phyloP scores from a whole-genome alignment of 345 rosid species.

The Camelina hispida region DNA sequence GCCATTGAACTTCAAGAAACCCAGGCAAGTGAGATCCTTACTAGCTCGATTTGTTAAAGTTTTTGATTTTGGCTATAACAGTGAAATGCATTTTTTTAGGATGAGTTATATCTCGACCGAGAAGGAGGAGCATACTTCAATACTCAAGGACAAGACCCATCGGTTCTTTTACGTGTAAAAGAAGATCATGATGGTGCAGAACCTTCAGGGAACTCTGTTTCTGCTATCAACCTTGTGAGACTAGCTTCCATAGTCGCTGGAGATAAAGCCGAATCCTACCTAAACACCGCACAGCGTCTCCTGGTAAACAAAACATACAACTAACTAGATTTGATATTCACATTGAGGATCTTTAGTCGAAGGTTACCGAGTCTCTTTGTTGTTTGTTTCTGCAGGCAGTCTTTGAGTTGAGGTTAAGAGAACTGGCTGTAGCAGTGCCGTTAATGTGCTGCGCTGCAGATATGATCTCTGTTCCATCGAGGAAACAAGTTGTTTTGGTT shows the following conservation, averaged over 20 bases:
- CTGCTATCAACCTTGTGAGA: slow-evolving; percentile 82
- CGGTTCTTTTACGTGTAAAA: slow-evolving; percentile 90
- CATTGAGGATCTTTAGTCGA: background rate
- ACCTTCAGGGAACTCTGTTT: slow-evolving; percentile 93
- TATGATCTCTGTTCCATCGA: slow-evolving; percentile 60
- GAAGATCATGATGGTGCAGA: slow-evolving; percentile 99
- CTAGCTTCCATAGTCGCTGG: slow-evolving; percentile 72
- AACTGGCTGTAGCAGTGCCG: slow-evolving; percentile 85
- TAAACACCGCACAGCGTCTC: slow-evolving; percentile 72
- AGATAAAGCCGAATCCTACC: slow-evolving; percentile 58
- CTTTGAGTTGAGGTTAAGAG: slow-evolving; percentile 77
- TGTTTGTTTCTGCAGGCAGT: slow-evolving; percentile 62
- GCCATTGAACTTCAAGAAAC: slow-evolving; percentile 76
- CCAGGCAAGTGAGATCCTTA: slow-evolving; percentile 57
- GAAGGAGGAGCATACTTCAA: slow-evolving; percentile 94
- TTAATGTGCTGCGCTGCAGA: slow-evolving; percentile 92
- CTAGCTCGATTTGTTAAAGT: background rate
- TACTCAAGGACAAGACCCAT: slow-evolving; percentile 86
- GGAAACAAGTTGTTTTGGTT: slow-evolving; percentile 74
- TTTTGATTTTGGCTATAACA: background rate
- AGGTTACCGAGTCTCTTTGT: slow-evolving; percentile 14
- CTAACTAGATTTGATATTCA: background rate
- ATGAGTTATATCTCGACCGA: slow-evolving; percentile 86
- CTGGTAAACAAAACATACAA: slow-evolving; percentile 54
- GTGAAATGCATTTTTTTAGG: slow-evolving; percentile 51